A percentile compares a stretch with the other conserved stretches of the same genome.
Evolutionary conservation across 768 basidiomycete species (phyloP).

Genomic region (Mycena capillaripes): DNA sequence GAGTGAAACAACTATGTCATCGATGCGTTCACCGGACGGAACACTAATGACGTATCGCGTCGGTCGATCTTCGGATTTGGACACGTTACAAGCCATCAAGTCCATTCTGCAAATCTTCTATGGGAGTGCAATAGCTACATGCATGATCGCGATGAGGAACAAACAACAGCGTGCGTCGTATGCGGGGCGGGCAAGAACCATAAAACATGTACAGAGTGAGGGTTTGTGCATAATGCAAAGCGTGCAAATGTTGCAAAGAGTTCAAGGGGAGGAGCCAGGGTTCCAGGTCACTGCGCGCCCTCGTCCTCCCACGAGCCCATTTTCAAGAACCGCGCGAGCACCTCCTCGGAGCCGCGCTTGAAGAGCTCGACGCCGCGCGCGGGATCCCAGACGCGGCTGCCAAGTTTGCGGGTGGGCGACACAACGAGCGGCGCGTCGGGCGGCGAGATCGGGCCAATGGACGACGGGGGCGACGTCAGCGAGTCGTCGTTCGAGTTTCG

Average conservation of each 20-base stretch:
- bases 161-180: constrained; percentile 17
- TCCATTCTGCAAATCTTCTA: constrained; percentile 24
- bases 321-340: constrained; percentile 85
- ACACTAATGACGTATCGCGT: background rate
- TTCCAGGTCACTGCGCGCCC: constrained; percentile 6
- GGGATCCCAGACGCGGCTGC: constrained; percentile 87
- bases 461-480: constrained; percentile 67
- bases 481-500: constrained; percentile 67
- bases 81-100: no score
- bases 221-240: constrained; percentile 5
- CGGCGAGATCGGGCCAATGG: constrained; percentile 66
- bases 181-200: constrained; percentile 9
- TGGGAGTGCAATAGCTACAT: constrained; percentile 27
- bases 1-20: background rate
- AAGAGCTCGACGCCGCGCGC: constrained; percentile 88
- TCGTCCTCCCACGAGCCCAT: constrained; percentile 82
- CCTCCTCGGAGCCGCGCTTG: constrained; percentile 90
- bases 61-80: background rate
- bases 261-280: background rate
- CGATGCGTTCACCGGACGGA: background rate
- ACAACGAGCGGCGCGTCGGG: constrained; percentile 53
- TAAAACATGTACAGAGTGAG: constrained; percentile 25
- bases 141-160: constrained; percentile 18
- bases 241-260: background rate
- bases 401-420: constrained; percentile 57